Evolutionary conservation across 1,139 yeast genomes (phyloP).

Genomic region (Kodamaea suecica): DNA sequence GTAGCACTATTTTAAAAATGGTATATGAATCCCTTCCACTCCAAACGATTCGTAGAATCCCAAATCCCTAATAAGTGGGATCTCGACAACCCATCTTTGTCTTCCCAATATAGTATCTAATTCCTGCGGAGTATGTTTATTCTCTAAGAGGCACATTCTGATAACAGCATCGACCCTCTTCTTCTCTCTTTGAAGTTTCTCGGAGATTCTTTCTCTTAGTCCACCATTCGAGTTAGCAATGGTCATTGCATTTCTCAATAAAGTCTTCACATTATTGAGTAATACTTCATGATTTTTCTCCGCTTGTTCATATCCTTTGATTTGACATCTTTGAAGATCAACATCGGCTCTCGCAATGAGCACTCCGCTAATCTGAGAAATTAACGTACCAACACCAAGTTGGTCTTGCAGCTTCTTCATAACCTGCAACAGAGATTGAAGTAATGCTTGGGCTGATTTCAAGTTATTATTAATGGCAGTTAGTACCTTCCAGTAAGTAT

Average conservation of each 20-base stretch:
- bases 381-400: slow-evolving; percentile 33
- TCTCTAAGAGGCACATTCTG: slow-evolving; percentile 46
- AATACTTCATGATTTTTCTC: slow-evolving; percentile 28
- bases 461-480: slow-evolving; percentile 35
- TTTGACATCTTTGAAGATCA: slow-evolving; percentile 46
- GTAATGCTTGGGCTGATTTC: slow-evolving; percentile 38
- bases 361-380: slow-evolving; percentile 42
- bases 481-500: slow-evolving; percentile 38
- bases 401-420: slow-evolving; percentile 20
- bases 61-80: slow-evolving; percentile 24
- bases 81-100: slow-evolving; percentile 31
- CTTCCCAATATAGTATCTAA: slow-evolving; percentile 38
- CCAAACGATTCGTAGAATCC: slow-evolving; percentile 19
- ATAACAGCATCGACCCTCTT: slow-evolving; percentile 44
- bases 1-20: background rate
- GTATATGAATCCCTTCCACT: slow-evolving; percentile 8
- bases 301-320: slow-evolving; percentile 29
- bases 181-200: slow-evolving; percentile 42
- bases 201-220: slow-evolving; percentile 44
- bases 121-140: slow-evolving; percentile 32
- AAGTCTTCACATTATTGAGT: slow-evolving; percentile 36
- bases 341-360: slow-evolving; percentile 51
- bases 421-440: slow-evolving; percentile 20
- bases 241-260: slow-evolving; percentile 48
- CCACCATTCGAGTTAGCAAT: slow-evolving; percentile 49